Percentiles rank a stretch among this genome's conserved stretches.
Conservation (phyloP, 192 early-diverging fungal genomes). For the Ambispora gerdemannii region DNA sequence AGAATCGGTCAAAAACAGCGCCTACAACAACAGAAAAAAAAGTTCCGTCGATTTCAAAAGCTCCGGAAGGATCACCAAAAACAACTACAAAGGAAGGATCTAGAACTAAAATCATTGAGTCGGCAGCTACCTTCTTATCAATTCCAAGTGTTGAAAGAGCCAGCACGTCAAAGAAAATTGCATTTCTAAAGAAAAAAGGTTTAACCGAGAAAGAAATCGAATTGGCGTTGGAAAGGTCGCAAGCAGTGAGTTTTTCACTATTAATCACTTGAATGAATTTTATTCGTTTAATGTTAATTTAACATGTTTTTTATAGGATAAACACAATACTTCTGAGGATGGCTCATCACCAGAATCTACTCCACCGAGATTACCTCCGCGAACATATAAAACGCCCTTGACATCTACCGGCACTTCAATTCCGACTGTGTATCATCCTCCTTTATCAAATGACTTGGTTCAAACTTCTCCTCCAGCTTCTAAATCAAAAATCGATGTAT, state of each 20-base stretch:
- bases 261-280: too few species aligned
- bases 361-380: neutral
- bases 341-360: neutral
- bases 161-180: constrained; percentile 59
- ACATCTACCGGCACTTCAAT: too few species aligned
- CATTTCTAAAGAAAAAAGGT: constrained; percentile 70
- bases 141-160: constrained; percentile 62
- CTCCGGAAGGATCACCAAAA: constrained; percentile 8
- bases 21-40: neutral
- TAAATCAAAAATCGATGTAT: neutral
- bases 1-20: neutral
- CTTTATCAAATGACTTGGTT: too few species aligned
- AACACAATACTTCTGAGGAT: neutral
- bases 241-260: neutral
- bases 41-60: neutral
- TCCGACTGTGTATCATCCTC: too few species aligned
- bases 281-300: neutral
- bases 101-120: too few species aligned
- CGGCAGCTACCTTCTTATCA: constrained; percentile 60
- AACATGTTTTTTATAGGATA: neutral
- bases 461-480: too few species aligned
- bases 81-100: constrained; percentile 40
- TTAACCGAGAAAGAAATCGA: constrained; percentile 65
- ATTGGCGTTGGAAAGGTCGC: constrained; percentile 42
- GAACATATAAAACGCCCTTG: neutral